Conservation (phyloP, 2,329 filamentous ascomycete genomes). For the Ophiosphaerella narmari region DNA sequence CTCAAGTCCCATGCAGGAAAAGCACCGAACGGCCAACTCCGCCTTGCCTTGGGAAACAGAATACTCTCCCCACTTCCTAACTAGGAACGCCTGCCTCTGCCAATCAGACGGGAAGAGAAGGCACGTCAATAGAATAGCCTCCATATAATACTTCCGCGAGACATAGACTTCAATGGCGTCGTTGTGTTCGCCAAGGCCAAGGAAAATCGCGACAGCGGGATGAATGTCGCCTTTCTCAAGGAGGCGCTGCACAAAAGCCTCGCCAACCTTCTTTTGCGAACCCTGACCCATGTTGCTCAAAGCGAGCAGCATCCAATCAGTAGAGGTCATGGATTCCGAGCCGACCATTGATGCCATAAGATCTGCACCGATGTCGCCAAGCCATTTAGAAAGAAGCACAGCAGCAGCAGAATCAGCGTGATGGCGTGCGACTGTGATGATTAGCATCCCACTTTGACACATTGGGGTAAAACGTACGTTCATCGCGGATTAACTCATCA, state of each 20-base stretch:
- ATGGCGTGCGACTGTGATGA: constrained; percentile 66
- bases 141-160: constrained; percentile 88
- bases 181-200: constrained; percentile 88
- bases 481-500: constrained; percentile 79
- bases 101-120: constrained; percentile 83
- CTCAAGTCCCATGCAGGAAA: constrained; percentile 87
- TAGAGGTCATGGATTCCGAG: constrained; percentile 85
- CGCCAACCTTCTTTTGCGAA: constrained; percentile 87
- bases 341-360: constrained; percentile 75
- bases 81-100: constrained; percentile 85
- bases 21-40: constrained; percentile 88
- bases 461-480: constrained; percentile 56
- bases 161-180: constrained; percentile 97
- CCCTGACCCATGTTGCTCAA: constrained; percentile 78
- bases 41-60: constrained; percentile 86
- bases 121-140: constrained; percentile 86
- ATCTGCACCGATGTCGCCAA: constrained; percentile 82
- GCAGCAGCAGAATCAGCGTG: constrained; percentile 73
- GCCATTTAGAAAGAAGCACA: constrained; percentile 88
- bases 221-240: constrained; percentile 90
- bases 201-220: constrained; percentile 87
- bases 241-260: constrained; percentile 86
- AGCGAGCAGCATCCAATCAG: constrained; percentile 96
- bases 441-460: constrained; percentile 12
- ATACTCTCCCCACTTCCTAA: constrained; percentile 94